Base-by-base conservation (phyloP, 2,329 filamentous ascomycete genomes). In the Colletotrichum cereale region DNA sequence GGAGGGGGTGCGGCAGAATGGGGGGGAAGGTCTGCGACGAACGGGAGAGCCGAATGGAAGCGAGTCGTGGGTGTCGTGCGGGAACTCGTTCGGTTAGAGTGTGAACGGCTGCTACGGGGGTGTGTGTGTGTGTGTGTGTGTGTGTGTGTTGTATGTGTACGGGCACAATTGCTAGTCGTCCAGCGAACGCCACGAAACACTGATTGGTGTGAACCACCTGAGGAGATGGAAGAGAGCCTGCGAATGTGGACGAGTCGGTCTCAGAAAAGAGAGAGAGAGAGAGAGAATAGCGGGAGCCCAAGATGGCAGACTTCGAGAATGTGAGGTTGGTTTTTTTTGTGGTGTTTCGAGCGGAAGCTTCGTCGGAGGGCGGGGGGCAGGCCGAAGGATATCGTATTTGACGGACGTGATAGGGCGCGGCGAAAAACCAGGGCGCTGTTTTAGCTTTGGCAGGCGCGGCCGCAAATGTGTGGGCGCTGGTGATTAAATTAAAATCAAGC, bases 221-320 rank as follows among this genome's bases (percentile, higher is more conserved):
- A 38, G 29, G 38, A n/a, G 50, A 38, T n/a, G n/a, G 6, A 7
- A n/a, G 11, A n/a, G 21, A n/a, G 21, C 52, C 62, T 29, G 62
- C 36, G 21, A 18, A 34, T 57, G 50, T 18, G 56, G 34, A 48
- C 40, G 36, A 52, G 38, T 62, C 40, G 55, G 36, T 63, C 8
- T 63, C 38, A 57, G 42, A 38, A 31, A 31, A 21, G 52, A 10
- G 52, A 66, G 48, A 44, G 31, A n/a, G 36, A 42, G 31, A 42
- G 36, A 42, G 24, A 40, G 36, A 42, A 21, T 8, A 29, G 56
- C 36, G 36, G 40, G 44, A 63, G 31, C 58, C 58, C 53, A 68
- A 71, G 68, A 71, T 63, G 68, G 68, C 58, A 71, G 68, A 71
- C 65, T 71, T 68, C 58, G 62, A 66, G 65, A 71, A 68, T 68